Evolutionary conservation across 78 protist genomes (phyloP), one percentile per base, ranked within the genome.

Genomic region (Bodo saltans): DNA sequence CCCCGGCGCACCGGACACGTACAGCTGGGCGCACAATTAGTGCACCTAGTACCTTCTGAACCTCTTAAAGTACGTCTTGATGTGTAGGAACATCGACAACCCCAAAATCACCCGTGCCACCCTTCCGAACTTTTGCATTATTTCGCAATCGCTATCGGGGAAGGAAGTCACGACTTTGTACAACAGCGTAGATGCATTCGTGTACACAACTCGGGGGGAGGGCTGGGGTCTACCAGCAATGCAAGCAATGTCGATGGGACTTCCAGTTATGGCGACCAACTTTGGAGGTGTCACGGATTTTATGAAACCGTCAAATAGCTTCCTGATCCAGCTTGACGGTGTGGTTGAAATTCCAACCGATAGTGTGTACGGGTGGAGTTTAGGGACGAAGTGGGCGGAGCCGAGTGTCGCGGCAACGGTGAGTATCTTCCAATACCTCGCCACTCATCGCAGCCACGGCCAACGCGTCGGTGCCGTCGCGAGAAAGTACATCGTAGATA

Each of bases 231-330:
- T 85, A 30, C 88, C 88, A 28, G 37, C 39, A 3, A 23, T 79
- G 71, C 73, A 85, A 68, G 88, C 88, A 27, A 85, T 85, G 88
- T 27, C 88, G 60, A 68, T 85, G 41, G 88, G 88, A 27, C 27
- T 83, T 32, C 86, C 86, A 8, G 78, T 83, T 8, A 47, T 47
- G 28, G 29, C 71, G 25, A 69, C 86, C 32, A 72, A 69, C n/a
- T 83, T 83, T 83, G 11, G 76, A 8, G 86, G 86, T 29, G 25
- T 33, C 11, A 52, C 32, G 30, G 86, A 83, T 32, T 83, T 83
- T 41, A 4, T 84, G 69, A 12, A 27, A 17, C 35, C 41, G 52
- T 17, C 8, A 27, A 3, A 80, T 3, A 78, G 84, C 28, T 81
- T 38, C 39, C 53, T 52, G 68, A 79, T 84, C 3, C 68, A 37